These are phyloP conservation scores for Trematosphaeria pertusa DNA, from an alignment of 2,329 filamentous ascomycete genomes.

Conservation along the genomic window DNA sequence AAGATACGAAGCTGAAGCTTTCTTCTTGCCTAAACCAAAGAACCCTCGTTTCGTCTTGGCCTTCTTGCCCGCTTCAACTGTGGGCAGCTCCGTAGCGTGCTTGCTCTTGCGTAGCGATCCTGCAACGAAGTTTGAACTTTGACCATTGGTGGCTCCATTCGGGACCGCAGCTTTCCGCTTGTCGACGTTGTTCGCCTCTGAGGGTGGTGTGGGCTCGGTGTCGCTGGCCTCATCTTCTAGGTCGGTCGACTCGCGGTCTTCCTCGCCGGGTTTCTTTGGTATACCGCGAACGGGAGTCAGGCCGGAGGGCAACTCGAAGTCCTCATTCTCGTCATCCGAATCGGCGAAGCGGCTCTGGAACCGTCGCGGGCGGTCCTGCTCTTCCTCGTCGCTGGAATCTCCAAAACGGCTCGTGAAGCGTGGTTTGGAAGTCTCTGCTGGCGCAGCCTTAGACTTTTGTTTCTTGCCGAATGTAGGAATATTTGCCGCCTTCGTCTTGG, in stretches of 20 bases:
- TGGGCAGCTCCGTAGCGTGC: constrained; percentile 38
- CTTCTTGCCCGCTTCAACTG: constrained; percentile 37
- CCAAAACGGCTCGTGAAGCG: constrained; percentile 62
- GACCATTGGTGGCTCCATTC: constrained; percentile 22
- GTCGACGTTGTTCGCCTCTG: constrained; percentile 57
- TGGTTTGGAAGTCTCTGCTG: constrained; percentile 22
- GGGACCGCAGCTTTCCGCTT: constrained; percentile 17
- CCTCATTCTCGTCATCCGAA: constrained; percentile 59
- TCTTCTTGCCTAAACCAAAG: constrained; percentile 67
- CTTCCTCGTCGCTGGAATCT: constrained; percentile 70
- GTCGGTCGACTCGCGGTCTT: constrained; percentile 65
- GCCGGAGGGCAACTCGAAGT: constrained; percentile 47
- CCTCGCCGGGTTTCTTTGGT: constrained; percentile 59
- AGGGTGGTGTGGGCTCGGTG: constrained; percentile 29
- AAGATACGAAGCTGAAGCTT: constrained; percentile 39
- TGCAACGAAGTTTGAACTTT: constrained; percentile 42
- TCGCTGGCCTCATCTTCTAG: constrained; percentile 55
- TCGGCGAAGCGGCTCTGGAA: constrained; percentile 59
- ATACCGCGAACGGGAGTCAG: constrained; percentile 66
- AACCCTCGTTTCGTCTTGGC: constrained; percentile 52
- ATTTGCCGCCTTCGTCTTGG: constrained; percentile 21
- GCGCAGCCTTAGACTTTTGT: constrained; percentile 26
- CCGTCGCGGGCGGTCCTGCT: constrained; percentile 32
- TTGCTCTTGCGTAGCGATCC: constrained; percentile 51
- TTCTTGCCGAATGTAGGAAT: constrained; percentile 28